Evolutionary conservation across 495 filamentous ascomycete species (phyloP), one percentile per base, ranked within the genome.

Genomic region (Daldinia concentrica): DNA sequence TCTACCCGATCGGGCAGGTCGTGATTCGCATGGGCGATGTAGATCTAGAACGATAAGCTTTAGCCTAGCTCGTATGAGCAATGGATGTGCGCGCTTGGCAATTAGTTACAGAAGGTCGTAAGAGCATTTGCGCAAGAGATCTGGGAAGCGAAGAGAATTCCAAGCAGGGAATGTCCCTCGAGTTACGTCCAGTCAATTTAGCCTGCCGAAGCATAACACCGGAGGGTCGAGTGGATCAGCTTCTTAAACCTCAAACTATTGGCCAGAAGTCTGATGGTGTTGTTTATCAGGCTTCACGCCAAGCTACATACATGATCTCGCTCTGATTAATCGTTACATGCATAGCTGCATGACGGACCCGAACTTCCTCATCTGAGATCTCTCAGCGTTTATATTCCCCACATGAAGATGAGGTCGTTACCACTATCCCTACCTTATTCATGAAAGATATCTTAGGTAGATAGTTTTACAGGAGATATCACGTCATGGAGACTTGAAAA

Each of bases 1-100:
- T 70, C 52, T 76, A 17, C 73, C 68, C 66, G 26, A 76, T 76
- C 32, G 39, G 68, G 76, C 45, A 78, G 61, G 68, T 72, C 55
- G 55, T 51, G 22, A 0, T 32, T 68, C 54, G 41, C 30, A 27
- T 59, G 52, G 17, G 45, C 12, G 41, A 34, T 17, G 43, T 37
- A 62, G 54, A 67, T 66, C 66, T 63, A 65, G 71, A 66, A 58
- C 48, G 63, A 67, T 66, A 74, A 74, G 63, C 62, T 67, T 65
- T 68, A 62, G 56, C 51, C 58, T 71, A 62, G 54, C 54, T 69
- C 64, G 65, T 68, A 61, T 64, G 39, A 57, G 70, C 9, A n/a
- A 56, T 51, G 22, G 48, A 69, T 65, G 32, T 39, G 34, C 71
- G 26, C 9, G 50, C 41, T 55, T 56, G 50, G 26, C 56, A 36